Base-by-base conservation (phyloP, 2,329 filamentous ascomycete species). In the Ascochyta koolunga region DNA sequence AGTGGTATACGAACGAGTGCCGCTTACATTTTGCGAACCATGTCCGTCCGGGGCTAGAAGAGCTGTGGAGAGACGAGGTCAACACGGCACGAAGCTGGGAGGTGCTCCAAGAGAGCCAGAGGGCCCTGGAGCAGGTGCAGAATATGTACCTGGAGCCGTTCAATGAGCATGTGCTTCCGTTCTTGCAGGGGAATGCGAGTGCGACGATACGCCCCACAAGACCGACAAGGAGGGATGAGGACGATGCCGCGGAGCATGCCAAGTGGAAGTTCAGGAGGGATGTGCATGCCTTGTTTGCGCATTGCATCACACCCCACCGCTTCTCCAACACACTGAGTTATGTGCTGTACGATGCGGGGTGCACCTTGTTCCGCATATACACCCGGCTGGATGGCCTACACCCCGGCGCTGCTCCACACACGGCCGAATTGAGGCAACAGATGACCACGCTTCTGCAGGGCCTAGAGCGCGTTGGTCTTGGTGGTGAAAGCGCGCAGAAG, bases 401-500 rank as follows among this genome's bases (percentile, higher is more conserved):
- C 38, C 42, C 56, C 10, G 54, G 43, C 25, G 36, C 56, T n/a
- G 50, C 57, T 8, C 59, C 61, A 13, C 62, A 65, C 16, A 59
- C 60, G 1, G 54, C 63, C 4, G 58, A 62, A 19, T 78, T 82
- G 51, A 78, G 80, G 31, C 75, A 79, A 27, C 80, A 84, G 43
- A 74, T 90, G 40, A 72, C 84, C 25, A 69, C 79, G 35, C 73
- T 90, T 16, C 76, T 89, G 2, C 80, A 83, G 42, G 82, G 84
- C 8, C 76, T 92, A 15, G 78, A 82, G 60, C 80, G 83, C 40
- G 84, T 91, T 19, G 89, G 89, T 0, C 76, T 92, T 16, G 86
- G 86, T 1, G 88, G 87, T 22, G 86, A 89, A 64, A 80, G 78
- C 42, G 89, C 89, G 45, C 87, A 91, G 66, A 82, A 88, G 25